A percentile compares a stretch with the other conserved stretches of the same genome.
Conservation (phyloP, 257 asterid species). For the Mentha longifolia region DNA sequence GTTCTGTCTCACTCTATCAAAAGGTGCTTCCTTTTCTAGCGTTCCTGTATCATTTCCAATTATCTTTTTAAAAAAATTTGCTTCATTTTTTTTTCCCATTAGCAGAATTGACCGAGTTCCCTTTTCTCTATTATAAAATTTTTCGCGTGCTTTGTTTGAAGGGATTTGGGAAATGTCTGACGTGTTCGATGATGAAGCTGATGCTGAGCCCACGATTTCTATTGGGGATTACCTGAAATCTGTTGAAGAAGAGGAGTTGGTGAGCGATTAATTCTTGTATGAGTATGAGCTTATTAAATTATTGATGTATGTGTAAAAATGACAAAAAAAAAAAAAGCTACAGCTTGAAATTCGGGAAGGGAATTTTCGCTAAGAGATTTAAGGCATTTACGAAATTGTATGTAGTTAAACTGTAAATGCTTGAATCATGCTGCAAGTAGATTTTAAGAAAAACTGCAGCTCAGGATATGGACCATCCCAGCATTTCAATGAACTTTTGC, state of each 20-base stretch:
- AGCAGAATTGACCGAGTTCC: neutral
- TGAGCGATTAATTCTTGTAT: conserved; percentile 28
- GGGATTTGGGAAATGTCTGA: conserved; percentile 59
- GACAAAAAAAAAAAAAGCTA: neutral
- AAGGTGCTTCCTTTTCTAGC: neutral
- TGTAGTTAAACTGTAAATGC: neutral
- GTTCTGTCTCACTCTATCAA: neutral
- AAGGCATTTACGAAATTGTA: neutral
- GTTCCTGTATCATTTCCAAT: neutral
- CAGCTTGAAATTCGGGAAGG: neutral
- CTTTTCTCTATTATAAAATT: neutral
- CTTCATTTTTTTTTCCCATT: neutral
- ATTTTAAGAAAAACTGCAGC: conserved; percentile 8
- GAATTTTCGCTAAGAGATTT: neutral
- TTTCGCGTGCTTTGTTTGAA: neutral
- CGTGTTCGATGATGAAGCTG: conserved; percentile 66
- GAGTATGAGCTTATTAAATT: neutral
- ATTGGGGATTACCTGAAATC: conserved; percentile 72
- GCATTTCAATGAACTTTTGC: neutral
- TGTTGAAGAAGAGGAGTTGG: conserved; percentile 86
- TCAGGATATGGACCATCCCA: neutral
- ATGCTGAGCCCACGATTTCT: conserved; percentile 71
- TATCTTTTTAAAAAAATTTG: too few species aligned
- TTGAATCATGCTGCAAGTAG: conserved; percentile 8
- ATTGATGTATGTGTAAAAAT: neutral